phyloP scores from a whole-genome alignment of 148 eudicot genomes.

The Spergularia bocconei region DNA sequence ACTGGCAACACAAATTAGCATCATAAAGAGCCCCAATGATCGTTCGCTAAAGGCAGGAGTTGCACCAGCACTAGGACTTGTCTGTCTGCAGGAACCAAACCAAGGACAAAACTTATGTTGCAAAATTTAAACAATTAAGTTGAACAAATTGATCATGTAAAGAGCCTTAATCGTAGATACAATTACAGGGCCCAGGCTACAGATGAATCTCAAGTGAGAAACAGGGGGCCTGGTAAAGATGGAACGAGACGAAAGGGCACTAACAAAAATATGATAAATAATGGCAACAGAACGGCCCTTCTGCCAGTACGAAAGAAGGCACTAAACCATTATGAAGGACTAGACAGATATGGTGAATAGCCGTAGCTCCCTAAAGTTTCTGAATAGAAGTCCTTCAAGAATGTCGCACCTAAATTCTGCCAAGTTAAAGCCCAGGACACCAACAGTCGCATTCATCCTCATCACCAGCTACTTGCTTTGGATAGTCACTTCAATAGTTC shows the following conservation, averaged over 20 bases:
- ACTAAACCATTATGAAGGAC: constrained; percentile 12
- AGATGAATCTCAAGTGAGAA: not conserved
- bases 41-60: not conserved
- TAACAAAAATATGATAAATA: not conserved
- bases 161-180: not conserved
- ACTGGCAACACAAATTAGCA: not conserved
- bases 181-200: too few species aligned
- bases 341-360: not conserved
- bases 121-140: not conserved
- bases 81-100: constrained; percentile 9
- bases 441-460: constrained; percentile 28
- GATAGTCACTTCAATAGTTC: constrained; percentile 28
- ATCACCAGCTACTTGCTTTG: constrained; percentile 25
- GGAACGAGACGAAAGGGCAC: not conserved
- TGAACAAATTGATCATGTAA: not conserved
- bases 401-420: constrained; percentile 34
- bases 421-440: constrained; percentile 31
- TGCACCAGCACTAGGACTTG: constrained; percentile 1
- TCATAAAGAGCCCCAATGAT: not conserved
- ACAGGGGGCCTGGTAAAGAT: not conserved
- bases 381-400: constrained; percentile 21
- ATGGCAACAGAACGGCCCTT: not conserved
- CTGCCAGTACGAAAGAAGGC: constrained; percentile 15
- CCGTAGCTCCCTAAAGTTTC: constrained; percentile 21
- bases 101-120: not conserved